Percentiles rank a stretch among this genome's conserved stretches.
phyloP scores from a whole-genome alignment of 106 monocot species.

The Phalaenopsis equestris region DNA sequence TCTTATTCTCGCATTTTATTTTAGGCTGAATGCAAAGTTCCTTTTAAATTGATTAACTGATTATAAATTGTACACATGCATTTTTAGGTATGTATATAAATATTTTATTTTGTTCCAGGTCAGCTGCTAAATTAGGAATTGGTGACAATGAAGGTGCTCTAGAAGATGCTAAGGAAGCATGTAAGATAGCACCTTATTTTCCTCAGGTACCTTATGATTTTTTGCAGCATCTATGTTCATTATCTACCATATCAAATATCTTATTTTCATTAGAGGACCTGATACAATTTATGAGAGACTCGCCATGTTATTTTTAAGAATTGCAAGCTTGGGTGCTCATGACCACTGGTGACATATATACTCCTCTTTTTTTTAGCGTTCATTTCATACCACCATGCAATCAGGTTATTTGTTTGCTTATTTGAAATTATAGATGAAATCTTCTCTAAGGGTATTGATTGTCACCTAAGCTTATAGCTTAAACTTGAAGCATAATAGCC shows the following conservation, averaged over 20 bases:
- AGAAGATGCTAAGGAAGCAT: slow-evolving; percentile 43
- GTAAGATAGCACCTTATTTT: slow-evolving; percentile 26
- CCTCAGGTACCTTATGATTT: slow-evolving; percentile 19
- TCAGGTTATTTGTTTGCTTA: too few species aligned
- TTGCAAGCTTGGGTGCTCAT: too few species aligned
- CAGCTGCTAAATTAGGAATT: slow-evolving; percentile 30
- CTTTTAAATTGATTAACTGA: background rate
- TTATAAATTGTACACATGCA: background rate
- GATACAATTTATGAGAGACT: background rate
- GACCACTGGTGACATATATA: too few species aligned
- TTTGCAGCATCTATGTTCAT: background rate
- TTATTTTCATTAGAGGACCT: background rate
- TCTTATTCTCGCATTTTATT: background rate
- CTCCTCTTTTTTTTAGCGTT: too few species aligned
- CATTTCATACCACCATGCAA: too few species aligned
- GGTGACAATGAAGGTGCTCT: slow-evolving; percentile 39
- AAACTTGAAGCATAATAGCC: too few species aligned
- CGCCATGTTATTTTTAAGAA: background rate
- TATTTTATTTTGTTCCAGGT: slow-evolving; percentile 13
- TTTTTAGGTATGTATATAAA: background rate
- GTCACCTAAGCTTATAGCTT: too few species aligned
- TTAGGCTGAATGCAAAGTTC: background rate
- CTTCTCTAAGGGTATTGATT: too few species aligned
- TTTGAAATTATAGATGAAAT: too few species aligned
- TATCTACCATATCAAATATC: background rate